A percentile compares a stretch with the other conserved stretches of the same genome.
Evolutionary conservation across 257 asterid species (phyloP).

Genomic region (Verbascum thapsus): DNA sequence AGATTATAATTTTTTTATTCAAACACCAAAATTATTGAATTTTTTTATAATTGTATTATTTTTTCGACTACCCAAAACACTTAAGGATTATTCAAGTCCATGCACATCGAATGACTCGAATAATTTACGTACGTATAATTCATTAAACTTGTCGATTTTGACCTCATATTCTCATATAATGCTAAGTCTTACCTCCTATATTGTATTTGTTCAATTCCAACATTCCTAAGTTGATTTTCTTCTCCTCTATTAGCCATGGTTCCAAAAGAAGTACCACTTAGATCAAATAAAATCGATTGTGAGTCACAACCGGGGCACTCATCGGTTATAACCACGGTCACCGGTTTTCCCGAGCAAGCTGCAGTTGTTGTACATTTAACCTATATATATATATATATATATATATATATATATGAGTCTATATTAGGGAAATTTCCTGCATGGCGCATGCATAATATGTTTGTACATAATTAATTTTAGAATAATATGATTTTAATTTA

Average conservation of each 20-base stretch:
- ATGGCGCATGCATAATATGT: not conserved
- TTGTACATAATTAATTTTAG: too few species aligned
- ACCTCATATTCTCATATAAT: not conserved
- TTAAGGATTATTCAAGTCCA: too few species aligned
- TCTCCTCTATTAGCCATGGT: constrained; percentile 66
- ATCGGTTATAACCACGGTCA: constrained; percentile 76
- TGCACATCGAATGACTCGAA: too few species aligned
- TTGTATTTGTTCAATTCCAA: constrained; percentile 62
- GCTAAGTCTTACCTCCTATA: constrained; percentile 47
- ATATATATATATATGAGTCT: not conserved
- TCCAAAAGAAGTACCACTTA: constrained; percentile 87
- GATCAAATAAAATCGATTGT: constrained; percentile 62
- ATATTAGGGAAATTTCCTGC: not conserved
- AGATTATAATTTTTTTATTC: too few species aligned
- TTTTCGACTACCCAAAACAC: too few species aligned
- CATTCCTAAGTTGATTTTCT: constrained; percentile 56
- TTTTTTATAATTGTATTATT: too few species aligned
- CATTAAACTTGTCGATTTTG: too few species aligned
- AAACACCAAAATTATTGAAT: too few species aligned
- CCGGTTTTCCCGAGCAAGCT: constrained; percentile 81
- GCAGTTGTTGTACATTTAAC: constrained; percentile 57
- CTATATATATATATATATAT: too few species aligned
- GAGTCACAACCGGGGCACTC: constrained; percentile 67
- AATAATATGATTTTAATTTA: too few species aligned
- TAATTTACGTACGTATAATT: too few species aligned